These are phyloP conservation scores for Calonectria pauciramosa DNA, from an alignment of 2,329 filamentous ascomycete species.

Conservation along the genomic window DNA sequence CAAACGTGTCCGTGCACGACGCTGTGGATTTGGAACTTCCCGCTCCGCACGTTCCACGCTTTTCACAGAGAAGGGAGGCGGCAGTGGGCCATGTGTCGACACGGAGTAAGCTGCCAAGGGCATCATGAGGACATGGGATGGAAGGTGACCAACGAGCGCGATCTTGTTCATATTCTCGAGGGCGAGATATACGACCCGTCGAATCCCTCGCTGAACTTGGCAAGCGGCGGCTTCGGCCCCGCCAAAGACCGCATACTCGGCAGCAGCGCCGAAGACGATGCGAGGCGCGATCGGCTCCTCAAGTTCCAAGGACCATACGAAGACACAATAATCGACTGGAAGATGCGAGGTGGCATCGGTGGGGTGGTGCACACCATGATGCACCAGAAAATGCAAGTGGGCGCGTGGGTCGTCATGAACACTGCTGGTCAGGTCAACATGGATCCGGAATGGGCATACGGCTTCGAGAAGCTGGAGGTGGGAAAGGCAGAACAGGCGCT, in stretches of 20 bases:
- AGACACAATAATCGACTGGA: background rate
- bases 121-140: constrained; percentile 4
- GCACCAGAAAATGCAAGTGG: background rate
- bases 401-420: background rate
- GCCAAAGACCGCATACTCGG: background rate
- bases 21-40: background rate
- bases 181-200: background rate
- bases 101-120: background rate
- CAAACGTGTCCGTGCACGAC: background rate
- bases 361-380: constrained; percentile 8
- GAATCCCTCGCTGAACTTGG: background rate
- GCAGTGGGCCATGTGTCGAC: background rate
- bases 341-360: background rate
- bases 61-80: background rate
- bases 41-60: constrained; percentile 6
- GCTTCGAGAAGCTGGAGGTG: background rate
- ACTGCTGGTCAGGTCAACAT: background rate
- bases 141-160: background rate
- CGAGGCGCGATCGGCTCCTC: background rate
- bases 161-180: background rate
- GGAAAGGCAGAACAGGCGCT: background rate
- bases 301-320: background rate
- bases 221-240: background rate
- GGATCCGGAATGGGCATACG: background rate
- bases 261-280: background rate